Base-by-base conservation (phyloP, 1,139 yeast genomes). In the Pichia kudriavzevii region DNA sequence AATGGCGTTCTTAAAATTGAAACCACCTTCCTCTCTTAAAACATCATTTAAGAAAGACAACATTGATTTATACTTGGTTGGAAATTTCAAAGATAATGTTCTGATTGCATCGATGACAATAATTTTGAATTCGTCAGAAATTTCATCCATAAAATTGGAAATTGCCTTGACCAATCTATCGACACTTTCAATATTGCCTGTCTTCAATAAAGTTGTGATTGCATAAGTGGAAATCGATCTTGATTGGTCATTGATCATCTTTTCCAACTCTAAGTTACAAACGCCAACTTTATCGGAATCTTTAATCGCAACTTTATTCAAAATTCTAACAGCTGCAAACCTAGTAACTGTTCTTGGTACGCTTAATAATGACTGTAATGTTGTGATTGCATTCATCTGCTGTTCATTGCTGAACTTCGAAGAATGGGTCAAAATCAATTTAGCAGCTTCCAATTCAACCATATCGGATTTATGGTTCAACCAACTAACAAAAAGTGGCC, bases 181-280 rank as follows among this genome's bases (percentile, higher is more conserved):
- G 38, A 91, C 95, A 52, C 79, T 80, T 46, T 82, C 87, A 42
- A 87, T 81, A 42, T 91, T 91, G 60, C 96, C 95, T 6, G 98
- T 91, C 64, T 88, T 91, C 58, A 91, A 75, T 54, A 91, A 69
- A 4, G 97, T 91, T 29, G 98, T 91, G 56, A 91, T 91, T 21
- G 98, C 97, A 60, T 87, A 88, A n/a, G 98, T 91, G n/a, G 97
- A 91, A 49, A 91, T 78, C 26, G 95, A 80, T 60, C 95, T 76
- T 61, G 84, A 87, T 26, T 87, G 58, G 59, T 91, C 97, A 56
- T 81, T 80, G 50, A 93, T 85, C 56, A 91, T 71, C 26, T 75
- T 66, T 61, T 91, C 98, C 53, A 91, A 72, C 58, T 87, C 96
- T 37, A 71, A 65, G 55, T 84, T 88, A 58, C 83, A 76, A 30